Base-by-base conservation (phyloP, 768 basidiomycete species). In the Pleurotus tuoliensis region DNA sequence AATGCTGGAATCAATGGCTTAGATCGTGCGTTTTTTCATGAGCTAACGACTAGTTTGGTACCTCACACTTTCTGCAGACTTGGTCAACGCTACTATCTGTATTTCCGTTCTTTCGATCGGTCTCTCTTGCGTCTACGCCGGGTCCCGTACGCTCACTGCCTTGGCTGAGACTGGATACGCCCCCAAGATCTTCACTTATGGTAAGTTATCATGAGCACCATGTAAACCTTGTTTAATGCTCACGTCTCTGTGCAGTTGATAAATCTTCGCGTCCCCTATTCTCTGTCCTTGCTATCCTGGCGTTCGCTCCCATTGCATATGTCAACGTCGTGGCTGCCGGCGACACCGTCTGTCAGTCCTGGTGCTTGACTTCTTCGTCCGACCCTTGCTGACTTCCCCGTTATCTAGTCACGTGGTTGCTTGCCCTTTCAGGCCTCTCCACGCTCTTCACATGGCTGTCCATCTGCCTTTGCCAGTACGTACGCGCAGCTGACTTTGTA, bases 121-220 rank as follows among this genome's bases (percentile, higher is more conserved):
- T 38, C 63, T 79, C 34, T 75, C 77, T 39, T 76, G 71, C 56
- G 74, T 79, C 5, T 79, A 77, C 53, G 76, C 75, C 34, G 75
- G 74, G 11, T 79, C 77, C 5, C 69, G 76, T 53, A 79, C 76
- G 1, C 63, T 79, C 37, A 73, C 75, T 41, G 77, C 77, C 12
- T 71, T 79, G 40, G 76, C 74, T 16, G 76, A 79, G 61, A 77
- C 76, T 11, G 77, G 77, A 9, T 79, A 75, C 52, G 76, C 77
- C 1, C 77, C 77, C n/a, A 72, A 62, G 45, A 59, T 75, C 49
- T 76, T 79, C 56, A 48, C 69, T 22, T 79, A 76, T 62, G 70
- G 69, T 70, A 49, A 12, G 59, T 47, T 12, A 27, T 11, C 38
- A 7, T 43, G 2, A 16, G 11, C 11, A 24, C 13, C 16, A 7